These are phyloP conservation scores for Curvularia sp. DNA, from an alignment of 2,329 filamentous ascomycete genomes.

Conservation along the genomic window DNA sequence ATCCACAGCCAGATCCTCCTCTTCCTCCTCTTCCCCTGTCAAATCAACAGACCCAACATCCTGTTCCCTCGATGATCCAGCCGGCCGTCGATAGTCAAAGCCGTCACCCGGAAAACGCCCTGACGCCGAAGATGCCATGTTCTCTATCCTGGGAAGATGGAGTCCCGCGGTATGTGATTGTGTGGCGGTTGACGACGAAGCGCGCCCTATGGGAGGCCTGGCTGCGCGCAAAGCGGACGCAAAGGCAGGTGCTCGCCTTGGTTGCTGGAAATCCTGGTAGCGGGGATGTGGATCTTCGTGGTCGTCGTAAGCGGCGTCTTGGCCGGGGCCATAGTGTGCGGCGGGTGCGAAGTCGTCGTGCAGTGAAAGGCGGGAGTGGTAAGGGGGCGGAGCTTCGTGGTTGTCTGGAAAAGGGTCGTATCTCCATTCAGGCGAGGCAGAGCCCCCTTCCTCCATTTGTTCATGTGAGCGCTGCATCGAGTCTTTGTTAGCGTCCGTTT, in stretches of 20 bases:
- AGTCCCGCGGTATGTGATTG: constrained; percentile 15
- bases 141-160: constrained; percentile 28
- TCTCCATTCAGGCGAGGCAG: constrained; percentile 39
- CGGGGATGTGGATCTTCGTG: constrained; percentile 3
- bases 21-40: constrained; percentile 36
- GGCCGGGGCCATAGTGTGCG: not conserved
- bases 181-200: constrained; percentile 12
- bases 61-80: constrained; percentile 43
- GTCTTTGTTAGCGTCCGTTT: constrained; percentile 21
- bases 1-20: constrained; percentile 25
- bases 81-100: constrained; percentile 62
- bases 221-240: constrained; percentile 11
- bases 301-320: not conserved
- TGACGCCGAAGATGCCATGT: constrained; percentile 43
- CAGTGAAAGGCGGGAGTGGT: constrained; percentile 7
- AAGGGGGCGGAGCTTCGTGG: constrained; percentile 4
- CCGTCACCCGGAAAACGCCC: constrained; percentile 60
- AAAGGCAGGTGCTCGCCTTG: constrained; percentile 2
- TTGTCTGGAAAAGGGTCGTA: constrained; percentile 7
- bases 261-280: constrained; percentile 6
- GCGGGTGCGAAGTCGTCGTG: constrained; percentile 6
- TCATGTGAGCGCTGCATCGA: constrained; percentile 44
- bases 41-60: constrained; percentile 48
- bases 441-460: constrained; percentile 42
- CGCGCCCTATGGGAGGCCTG: constrained; percentile 6